Conservation (phyloP, 139 green algal genomes). For the Spirogloea muscicola region DNA sequence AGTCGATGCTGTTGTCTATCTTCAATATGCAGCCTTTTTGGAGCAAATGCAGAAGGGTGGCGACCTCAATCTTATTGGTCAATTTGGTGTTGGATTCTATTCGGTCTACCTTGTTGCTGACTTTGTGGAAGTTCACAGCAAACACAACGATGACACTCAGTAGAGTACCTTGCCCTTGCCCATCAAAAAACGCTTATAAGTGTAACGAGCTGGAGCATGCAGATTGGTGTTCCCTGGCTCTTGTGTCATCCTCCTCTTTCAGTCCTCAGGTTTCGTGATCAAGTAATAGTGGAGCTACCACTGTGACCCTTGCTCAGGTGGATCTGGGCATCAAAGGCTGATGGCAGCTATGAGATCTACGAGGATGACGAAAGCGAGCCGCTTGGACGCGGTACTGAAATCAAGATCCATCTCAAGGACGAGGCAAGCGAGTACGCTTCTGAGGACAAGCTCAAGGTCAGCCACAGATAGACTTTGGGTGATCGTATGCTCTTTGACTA, state of each 20-base stretch:
- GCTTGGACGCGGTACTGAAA: slow-evolving; percentile 83
- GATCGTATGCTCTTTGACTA: too few species aligned
- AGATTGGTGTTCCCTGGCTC: too few species aligned
- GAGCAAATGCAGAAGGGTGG: slow-evolving; percentile 85
- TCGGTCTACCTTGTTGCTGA: slow-evolving; percentile 97
- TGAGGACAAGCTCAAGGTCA: slow-evolving; percentile 54
- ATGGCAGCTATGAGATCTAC: slow-evolving; percentile 78
- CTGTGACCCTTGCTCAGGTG: too few species aligned
- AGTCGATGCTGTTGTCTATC: too few species aligned
- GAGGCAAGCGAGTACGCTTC: slow-evolving; percentile 63
- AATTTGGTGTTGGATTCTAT: slow-evolving; percentile 99
- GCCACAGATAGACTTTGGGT: too few species aligned
- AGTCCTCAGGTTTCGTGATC: too few species aligned
- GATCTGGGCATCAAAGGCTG: slow-evolving; percentile 85
- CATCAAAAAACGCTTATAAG: too few species aligned
- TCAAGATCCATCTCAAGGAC: slow-evolving; percentile 92
- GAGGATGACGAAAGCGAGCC: slow-evolving; percentile 74
- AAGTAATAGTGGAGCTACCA: too few species aligned
- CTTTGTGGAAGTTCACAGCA: slow-evolving; percentile 90
- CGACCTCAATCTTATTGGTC: slow-evolving; percentile 95
- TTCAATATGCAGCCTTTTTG: slow-evolving; percentile 89
- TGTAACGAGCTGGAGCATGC: too few species aligned
- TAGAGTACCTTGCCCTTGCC: too few species aligned
- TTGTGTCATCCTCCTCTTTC: too few species aligned
- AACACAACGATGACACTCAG: slow-evolving; percentile 91